Percentiles rank a stretch among this genome's conserved stretches.
Evolutionary conservation across 768 basidiomycete genomes (phyloP).

Genomic region (Chalciporus pseudorubinellus): DNA sequence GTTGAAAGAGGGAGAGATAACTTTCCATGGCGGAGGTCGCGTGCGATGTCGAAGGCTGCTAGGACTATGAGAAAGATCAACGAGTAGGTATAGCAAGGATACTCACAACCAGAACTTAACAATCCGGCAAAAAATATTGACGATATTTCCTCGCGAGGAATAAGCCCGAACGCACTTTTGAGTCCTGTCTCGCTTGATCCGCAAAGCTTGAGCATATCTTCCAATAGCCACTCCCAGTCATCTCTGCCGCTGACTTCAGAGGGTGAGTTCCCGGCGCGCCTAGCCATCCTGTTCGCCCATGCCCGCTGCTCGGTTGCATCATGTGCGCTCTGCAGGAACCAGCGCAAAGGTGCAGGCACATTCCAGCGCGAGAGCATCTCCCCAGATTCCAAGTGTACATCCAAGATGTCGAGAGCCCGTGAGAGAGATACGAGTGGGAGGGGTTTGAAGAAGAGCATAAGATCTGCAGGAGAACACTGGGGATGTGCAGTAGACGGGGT

Average conservation of each 20-base stretch:
- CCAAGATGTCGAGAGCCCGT: slow-evolving; percentile 82
- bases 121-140: slow-evolving; percentile 86
- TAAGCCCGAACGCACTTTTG: slow-evolving; percentile 76
- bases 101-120: slow-evolving; percentile 85
- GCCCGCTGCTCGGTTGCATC: slow-evolving; percentile 70
- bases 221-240: slow-evolving; percentile 85
- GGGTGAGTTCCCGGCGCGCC: slow-evolving; percentile 56
- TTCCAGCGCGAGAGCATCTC: slow-evolving; percentile 90
- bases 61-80: slow-evolving; percentile 8
- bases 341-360: slow-evolving; percentile 78
- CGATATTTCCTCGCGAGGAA: slow-evolving; percentile 67
- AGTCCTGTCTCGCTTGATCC: slow-evolving; percentile 59
- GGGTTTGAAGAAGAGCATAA: slow-evolving; percentile 80
- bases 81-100: not conserved
- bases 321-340: slow-evolving; percentile 80
- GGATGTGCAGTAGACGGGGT: slow-evolving; percentile 64
- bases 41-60: slow-evolving; percentile 67
- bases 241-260: slow-evolving; percentile 57
- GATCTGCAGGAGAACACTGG: slow-evolving; percentile 59
- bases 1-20: slow-evolving; percentile 46
- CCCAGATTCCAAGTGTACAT: slow-evolving; percentile 91
- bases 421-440: slow-evolving; percentile 75
- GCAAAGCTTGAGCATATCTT: slow-evolving; percentile 86
- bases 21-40: slow-evolving; percentile 46
- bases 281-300: slow-evolving; percentile 85